These are phyloP conservation scores for Cylindrotheca fusiformis DNA, from an alignment of 108 stramenopile genomes.

Conservation along the genomic window DNA sequence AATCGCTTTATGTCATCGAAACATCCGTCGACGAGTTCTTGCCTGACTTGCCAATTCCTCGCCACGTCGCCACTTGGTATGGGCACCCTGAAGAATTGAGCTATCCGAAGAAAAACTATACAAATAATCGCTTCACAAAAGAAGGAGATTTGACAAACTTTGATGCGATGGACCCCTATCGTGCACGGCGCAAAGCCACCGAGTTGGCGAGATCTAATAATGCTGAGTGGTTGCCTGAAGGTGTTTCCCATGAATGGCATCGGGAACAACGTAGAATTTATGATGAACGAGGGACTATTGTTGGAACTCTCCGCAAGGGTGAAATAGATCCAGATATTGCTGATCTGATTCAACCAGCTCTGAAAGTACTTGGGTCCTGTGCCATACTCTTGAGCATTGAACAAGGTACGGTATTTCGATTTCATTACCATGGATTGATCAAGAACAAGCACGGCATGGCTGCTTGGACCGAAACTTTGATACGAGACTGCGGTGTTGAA, in stretches of 20 bases:
- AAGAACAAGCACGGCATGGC: constrained; percentile 84
- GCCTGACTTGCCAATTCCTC: constrained; percentile 56
- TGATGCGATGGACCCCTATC: constrained; percentile 58
- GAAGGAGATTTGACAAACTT: constrained; percentile 67
- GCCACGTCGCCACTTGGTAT: constrained; percentile 78
- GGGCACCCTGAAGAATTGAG: constrained; percentile 67
- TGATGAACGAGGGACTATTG: constrained; percentile 58
- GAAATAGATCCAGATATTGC: constrained; percentile 49
- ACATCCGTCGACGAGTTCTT: constrained; percentile 75
- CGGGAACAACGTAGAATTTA: constrained; percentile 46
- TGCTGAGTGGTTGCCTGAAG: constrained; percentile 80
- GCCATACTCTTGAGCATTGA: constrained; percentile 78
- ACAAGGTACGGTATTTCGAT: constrained; percentile 71
- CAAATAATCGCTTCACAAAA: constrained; percentile 80
- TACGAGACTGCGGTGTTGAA: constrained; percentile 77
- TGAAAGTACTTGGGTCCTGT: constrained; percentile 64
- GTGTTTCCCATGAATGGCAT: constrained; percentile 56
- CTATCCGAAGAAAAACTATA: constrained; percentile 57
- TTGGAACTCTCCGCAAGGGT: constrained; percentile 67
- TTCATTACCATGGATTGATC: constrained; percentile 84
- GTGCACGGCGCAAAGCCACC: constrained; percentile 60
- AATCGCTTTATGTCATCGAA: constrained; percentile 70
- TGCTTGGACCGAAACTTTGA: constrained; percentile 66
- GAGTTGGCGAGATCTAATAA: constrained; percentile 82
- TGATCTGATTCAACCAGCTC: constrained; percentile 70